Conservation (phyloP, 2,329 filamentous ascomycete genomes). For the Colletotrichum aenigma region DNA sequence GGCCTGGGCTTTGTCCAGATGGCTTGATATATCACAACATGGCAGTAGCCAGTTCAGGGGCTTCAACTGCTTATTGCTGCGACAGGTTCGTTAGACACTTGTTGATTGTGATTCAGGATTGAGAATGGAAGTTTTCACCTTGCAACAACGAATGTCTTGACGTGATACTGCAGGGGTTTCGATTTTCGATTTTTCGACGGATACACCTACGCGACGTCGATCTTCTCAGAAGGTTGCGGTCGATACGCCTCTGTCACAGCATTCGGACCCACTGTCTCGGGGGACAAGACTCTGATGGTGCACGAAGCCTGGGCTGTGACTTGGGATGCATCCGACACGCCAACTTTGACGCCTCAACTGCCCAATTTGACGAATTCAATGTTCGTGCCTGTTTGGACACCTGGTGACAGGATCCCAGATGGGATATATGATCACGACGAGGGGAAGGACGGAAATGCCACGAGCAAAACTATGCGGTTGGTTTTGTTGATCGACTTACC, state of each 20-base stretch:
- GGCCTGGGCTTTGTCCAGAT: not conserved
- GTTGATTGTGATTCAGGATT: not conserved
- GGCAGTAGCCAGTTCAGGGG: not conserved
- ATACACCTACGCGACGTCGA: not conserved
- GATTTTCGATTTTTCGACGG: not conserved
- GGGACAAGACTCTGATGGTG: not conserved
- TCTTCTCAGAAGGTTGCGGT: not conserved
- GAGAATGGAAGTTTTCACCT: not conserved
- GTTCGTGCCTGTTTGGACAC: not conserved
- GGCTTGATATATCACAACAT: not conserved
- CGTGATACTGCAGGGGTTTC: not conserved
- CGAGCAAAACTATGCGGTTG: not conserved
- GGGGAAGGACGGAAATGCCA: not conserved
- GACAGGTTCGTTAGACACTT: not conserved
- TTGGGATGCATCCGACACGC: not conserved
- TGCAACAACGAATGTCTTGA: accelerated
- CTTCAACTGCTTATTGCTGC: not conserved
- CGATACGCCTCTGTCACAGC: not conserved
- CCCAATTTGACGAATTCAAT: not conserved
- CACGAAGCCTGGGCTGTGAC: not conserved
- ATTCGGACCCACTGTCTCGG: not conserved
- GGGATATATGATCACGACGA: not conserved
- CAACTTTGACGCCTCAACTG: not conserved
- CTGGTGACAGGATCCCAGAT: accelerated
- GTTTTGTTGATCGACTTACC: not conserved